A percentile compares a stretch with the other conserved stretches of the same genome.
phyloP scores from a whole-genome alignment of 2,329 filamentous ascomycete genomes.

The Hymenoscyphus albidus region DNA sequence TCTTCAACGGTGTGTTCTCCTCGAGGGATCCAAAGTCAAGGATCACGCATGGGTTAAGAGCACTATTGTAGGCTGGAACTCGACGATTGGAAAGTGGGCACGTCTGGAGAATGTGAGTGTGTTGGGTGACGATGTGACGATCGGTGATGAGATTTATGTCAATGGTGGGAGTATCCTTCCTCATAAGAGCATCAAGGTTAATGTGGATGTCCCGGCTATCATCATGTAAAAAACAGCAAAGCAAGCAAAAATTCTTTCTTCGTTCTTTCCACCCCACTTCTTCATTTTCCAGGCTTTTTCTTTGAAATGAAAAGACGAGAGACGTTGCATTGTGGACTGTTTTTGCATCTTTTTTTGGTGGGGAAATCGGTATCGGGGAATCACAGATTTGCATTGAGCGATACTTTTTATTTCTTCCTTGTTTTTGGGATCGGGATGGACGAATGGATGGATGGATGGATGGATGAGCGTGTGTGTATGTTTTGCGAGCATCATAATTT shows the following conservation, averaged over 20 bases:
- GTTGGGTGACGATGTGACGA: conserved; percentile 93
- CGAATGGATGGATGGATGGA: too few species aligned
- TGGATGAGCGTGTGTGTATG: too few species aligned
- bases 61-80: conserved; percentile 98
- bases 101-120: conserved; percentile 98
- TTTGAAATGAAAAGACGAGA: too few species aligned
- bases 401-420: too few species aligned
- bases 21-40: conserved; percentile 90
- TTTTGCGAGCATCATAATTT: too few species aligned
- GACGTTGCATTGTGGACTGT: too few species aligned
- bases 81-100: conserved; percentile 90
- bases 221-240: conserved; percentile 52
- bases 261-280: background rate
- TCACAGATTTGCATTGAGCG: too few species aligned
- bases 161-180: conserved; percentile 93
- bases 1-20: conserved; percentile 85
- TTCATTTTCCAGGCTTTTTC: too few species aligned
- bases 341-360: too few species aligned
- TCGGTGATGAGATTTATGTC: conserved; percentile 97
- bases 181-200: conserved; percentile 98
- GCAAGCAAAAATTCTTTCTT: background rate
- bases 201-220: conserved; percentile 76
- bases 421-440: too few species aligned
- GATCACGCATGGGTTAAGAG: conserved; percentile 99
- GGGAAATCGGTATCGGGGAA: too few species aligned